These are phyloP conservation scores for Xylaria sp. DNA, from an alignment of 2,329 filamentous ascomycete genomes.

Conservation along the genomic window DNA sequence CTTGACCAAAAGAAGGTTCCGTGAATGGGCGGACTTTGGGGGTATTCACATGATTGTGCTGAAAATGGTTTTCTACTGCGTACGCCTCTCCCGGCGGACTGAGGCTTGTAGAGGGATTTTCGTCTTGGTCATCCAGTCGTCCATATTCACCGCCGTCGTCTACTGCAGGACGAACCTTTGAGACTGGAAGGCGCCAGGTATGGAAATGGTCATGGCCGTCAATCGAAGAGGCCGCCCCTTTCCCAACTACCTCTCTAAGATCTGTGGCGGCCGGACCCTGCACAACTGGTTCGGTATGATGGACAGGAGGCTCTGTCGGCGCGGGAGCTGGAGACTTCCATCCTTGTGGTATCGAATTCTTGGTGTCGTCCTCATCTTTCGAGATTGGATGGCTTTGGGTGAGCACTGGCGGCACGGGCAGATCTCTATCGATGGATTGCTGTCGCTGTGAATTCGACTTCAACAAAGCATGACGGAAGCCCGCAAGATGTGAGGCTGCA, in stretches of 20 bases:
- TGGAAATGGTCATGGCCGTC: slow-evolving; percentile 14
- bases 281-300: neutral
- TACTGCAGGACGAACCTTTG: slow-evolving; percentile 34
- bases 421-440: slow-evolving; percentile 30
- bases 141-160: neutral
- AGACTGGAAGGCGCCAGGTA: slow-evolving; percentile 22
- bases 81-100: slow-evolving; percentile 3
- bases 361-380: neutral
- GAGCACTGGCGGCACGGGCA: slow-evolving; percentile 37
- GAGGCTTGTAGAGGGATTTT: slow-evolving; percentile 12
- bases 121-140: neutral
- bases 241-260: neutral
- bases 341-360: neutral
- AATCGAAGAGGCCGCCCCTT: neutral
- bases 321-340: neutral
- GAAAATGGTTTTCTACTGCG: slow-evolving; percentile 14
- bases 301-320: neutral
- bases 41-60: slow-evolving; percentile 17
- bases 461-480: slow-evolving; percentile 35
- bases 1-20: slow-evolving; percentile 9
- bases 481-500: slow-evolving; percentile 25
- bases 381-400: slow-evolving; percentile 18
- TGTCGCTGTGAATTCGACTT: slow-evolving; percentile 28
- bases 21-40: slow-evolving; percentile 28
- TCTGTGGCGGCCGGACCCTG: neutral